Base-by-base conservation (phyloP, 2,329 filamentous ascomycete genomes). In the Fusarium proliferatum region DNA sequence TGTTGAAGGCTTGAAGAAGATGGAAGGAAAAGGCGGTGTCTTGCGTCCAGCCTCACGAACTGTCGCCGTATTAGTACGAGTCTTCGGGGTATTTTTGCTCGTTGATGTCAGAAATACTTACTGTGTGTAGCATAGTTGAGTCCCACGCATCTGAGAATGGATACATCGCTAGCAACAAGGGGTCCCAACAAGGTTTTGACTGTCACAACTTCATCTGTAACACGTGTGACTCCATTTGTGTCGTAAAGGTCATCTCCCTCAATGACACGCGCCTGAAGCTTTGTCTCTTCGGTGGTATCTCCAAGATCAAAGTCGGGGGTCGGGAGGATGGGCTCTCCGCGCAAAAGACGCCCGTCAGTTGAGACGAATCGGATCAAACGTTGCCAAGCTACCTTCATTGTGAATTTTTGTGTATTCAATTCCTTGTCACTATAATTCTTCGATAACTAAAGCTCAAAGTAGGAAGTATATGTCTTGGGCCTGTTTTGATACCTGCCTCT, bases 121-220 rank as follows among this genome's bases (percentile, higher is more conserved):
- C 83, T 88, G 73, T 91, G 89, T 60, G 87, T 89, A 43, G 85
- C 84, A 73, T 90, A 91, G 74, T 91, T 91, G 34, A 91, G 76
- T 0, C 89, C 89, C 17, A 90, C 85, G 71, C 89, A 91, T 26
- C 88, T 80, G 7, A 91, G 75, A 48, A 90, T 88, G 0, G 88
- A 86, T 1, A 90, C 86, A 57, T 90, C 87, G 5, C 80, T 78
- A 15, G 78, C 79, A 0, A 84, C 82, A 38, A 91, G 77, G 0
- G 88, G 89, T 0, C 87, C 86, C 0, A 91, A 82, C 1, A 91
- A 77, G 58, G 80, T 82, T 75, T 88, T 86, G 11, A 91, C 88
- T 0, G 83, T 84, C 5, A 85, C 88, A 15, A 87, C 78, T 72
- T 90, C 86, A 28, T 89, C 85, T 0, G 87, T 88, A 3, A 90